These are phyloP conservation scores for Epichloe bromicola DNA, from an alignment of 2,329 filamentous ascomycete species.

Conservation along the genomic window DNA sequence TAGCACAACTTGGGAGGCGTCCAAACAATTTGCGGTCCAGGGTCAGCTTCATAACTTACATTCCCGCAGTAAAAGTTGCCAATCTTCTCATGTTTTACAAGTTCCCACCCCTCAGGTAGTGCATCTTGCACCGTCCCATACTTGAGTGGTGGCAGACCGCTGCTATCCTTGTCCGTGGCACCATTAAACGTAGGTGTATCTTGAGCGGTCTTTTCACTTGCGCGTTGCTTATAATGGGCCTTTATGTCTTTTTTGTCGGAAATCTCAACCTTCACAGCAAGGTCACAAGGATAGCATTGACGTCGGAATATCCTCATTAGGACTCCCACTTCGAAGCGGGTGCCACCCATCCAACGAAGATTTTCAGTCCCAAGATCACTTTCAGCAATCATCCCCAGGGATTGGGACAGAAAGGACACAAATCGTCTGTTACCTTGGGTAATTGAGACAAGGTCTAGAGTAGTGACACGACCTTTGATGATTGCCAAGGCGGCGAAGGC, in stretches of 20 bases:
- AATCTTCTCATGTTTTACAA: constrained; percentile 60
- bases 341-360: constrained; percentile 81
- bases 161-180: constrained; percentile 15
- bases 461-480: constrained; percentile 75
- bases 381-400: constrained; percentile 82
- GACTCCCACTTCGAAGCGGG: constrained; percentile 76
- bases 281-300: constrained; percentile 75
- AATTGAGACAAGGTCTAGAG: constrained; percentile 75
- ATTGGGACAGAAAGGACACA: constrained; percentile 83
- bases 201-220: constrained; percentile 18
- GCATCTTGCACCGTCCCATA: constrained; percentile 72
- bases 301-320: constrained; percentile 63
- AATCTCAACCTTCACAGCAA: constrained; percentile 73
- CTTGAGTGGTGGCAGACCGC: constrained; percentile 56
- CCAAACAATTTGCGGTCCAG: neutral
- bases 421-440: constrained; percentile 65
- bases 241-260: constrained; percentile 62
- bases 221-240: constrained; percentile 51
- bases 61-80: constrained; percentile 94
- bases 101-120: constrained; percentile 65
- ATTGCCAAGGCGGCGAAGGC: constrained; percentile 69
- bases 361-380: constrained; percentile 81
- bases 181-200: neutral
- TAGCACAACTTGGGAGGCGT: neutral
- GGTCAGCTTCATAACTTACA: constrained; percentile 29